Percentiles rank a stretch among this genome's conserved stretches.
Evolutionary conservation across 2,329 filamentous ascomycete species (phyloP).

Genomic region (Pyrenophora teres): DNA sequence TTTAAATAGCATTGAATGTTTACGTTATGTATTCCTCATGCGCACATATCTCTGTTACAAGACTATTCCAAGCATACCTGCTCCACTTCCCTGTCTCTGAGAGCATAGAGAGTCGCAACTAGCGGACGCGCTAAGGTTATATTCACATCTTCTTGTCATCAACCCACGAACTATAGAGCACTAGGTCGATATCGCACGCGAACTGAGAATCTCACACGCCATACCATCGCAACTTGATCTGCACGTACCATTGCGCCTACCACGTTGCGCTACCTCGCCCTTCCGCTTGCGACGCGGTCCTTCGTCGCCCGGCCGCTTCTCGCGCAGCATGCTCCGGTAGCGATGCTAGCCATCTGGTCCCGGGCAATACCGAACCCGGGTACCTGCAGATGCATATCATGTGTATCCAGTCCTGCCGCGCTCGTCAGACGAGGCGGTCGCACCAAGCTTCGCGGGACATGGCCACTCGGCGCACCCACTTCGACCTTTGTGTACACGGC

Average conservation of each 20-base stretch:
- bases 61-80: too few species aligned
- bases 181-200: not conserved
- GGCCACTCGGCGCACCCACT: constrained; percentile 60
- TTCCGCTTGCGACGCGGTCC: constrained; percentile 20
- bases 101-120: constrained; percentile 1
- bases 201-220: not conserved
- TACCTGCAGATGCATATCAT: constrained; percentile 67
- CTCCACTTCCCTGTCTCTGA: too few species aligned
- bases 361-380: constrained; percentile 65
- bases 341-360: constrained; percentile 72
- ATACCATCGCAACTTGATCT: not conserved
- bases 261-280: constrained; percentile 23
- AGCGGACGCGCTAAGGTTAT: constrained; percentile 13
- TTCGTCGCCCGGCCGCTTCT: constrained; percentile 21
- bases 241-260: constrained; percentile 5
- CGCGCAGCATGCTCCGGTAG: constrained; percentile 45
- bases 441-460: constrained; percentile 56
- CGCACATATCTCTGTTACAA: too few species aligned
- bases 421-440: constrained; percentile 59
- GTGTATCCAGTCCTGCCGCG: constrained; percentile 56
- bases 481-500: constrained; percentile 70
- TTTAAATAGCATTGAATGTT: too few species aligned
- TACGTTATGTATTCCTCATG: too few species aligned
- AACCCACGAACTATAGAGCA: not conserved
- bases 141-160: constrained; percentile 1